Evolutionary conservation across 768 basidiomycete species (phyloP).

Genomic region (Pleurotus eryngii): DNA sequence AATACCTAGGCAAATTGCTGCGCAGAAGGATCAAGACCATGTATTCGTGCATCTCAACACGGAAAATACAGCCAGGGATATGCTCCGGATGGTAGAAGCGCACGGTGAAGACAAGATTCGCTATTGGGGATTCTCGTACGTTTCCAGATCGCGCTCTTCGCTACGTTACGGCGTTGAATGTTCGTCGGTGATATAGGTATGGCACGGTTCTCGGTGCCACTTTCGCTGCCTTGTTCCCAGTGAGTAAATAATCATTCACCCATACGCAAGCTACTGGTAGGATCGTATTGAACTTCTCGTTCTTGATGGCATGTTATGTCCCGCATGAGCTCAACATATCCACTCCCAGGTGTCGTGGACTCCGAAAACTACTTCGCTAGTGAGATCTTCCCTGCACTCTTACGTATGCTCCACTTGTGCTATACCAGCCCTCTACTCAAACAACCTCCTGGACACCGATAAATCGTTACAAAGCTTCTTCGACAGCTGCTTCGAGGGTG

Average conservation of each 20-base stretch:
- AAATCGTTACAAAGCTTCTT: slow-evolving; percentile 18
- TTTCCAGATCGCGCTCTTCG: neutral
- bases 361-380: slow-evolving; percentile 20
- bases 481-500: slow-evolving; percentile 16
- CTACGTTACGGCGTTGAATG: neutral
- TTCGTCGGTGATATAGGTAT: slow-evolving; percentile 16
- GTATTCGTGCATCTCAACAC: slow-evolving; percentile 30
- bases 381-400: neutral
- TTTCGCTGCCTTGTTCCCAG: slow-evolving; percentile 31
- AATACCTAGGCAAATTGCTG: slow-evolving; percentile 27
- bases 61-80: slow-evolving; percentile 33
- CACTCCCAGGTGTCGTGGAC: slow-evolving; percentile 17
- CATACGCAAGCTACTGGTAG: slow-evolving; percentile 4
- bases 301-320: slow-evolving; percentile 23
- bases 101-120: slow-evolving; percentile 28
- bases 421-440: too few species aligned
- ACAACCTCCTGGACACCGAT: slow-evolving; percentile 14
- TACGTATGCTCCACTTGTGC: neutral
- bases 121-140: slow-evolving; percentile 28
- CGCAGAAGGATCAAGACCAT: slow-evolving; percentile 15
- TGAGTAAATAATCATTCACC: slow-evolving; percentile 12
- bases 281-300: slow-evolving; percentile 27
- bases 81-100: slow-evolving; percentile 31
- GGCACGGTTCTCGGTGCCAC: slow-evolving; percentile 23
- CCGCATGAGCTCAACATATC: neutral